Evolutionary conservation across 2,329 filamentous ascomycete species (phyloP), one percentile per base, ranked within the genome.

Genomic region (Talaromyces sp.): DNA sequence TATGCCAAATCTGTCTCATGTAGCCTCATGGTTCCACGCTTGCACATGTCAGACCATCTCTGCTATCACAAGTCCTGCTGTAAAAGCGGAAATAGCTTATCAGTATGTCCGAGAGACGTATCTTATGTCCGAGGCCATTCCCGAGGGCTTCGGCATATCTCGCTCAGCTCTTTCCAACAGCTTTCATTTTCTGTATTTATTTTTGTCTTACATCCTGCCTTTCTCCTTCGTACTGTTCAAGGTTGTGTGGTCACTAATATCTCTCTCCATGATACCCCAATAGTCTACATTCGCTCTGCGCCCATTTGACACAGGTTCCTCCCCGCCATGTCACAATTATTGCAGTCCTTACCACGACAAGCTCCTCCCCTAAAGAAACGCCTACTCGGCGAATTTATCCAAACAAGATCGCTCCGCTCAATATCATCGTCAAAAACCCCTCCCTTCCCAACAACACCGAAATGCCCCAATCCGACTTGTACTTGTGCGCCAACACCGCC

Each of bases 391-490:
- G 28, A 31, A 10, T 11, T 45, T 36, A 7, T 15, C 28, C 41
- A 46, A 31, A 46, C 21, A 31, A 17, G 31, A 13, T 22, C 40
- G 2, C 25, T 40, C 15, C 51, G 57, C 10, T 43, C 43, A 21
- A 50, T 55, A 37, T 33, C 58, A 37, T 53, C 55, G 2, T n/a
- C 41, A 10, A 36, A 48, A 22, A 15, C 15, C 19, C 31, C 71
- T 17, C 72, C 73, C 0, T 78, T 81, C 50, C 79, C 80, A 8
- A 69, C 80, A 9, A 75, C 76, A 17, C 75, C 79, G 54, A 67
- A 77, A 54, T 96, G 91, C 68, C 91, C 92, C 2, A 80, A 85
- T 36, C 85, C 91, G 63, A 89, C 84, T 63, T 96, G 91, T 74
- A 72, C 80, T 11, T 96, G 91, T 73, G 83, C 86, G n/a, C 75